Percentiles rank a stretch among this genome's conserved stretches.
These are phyloP conservation scores for Schwanniomyces vanrijiae DNA, from an alignment of 805 yeast species.

Conservation along the genomic window DNA sequence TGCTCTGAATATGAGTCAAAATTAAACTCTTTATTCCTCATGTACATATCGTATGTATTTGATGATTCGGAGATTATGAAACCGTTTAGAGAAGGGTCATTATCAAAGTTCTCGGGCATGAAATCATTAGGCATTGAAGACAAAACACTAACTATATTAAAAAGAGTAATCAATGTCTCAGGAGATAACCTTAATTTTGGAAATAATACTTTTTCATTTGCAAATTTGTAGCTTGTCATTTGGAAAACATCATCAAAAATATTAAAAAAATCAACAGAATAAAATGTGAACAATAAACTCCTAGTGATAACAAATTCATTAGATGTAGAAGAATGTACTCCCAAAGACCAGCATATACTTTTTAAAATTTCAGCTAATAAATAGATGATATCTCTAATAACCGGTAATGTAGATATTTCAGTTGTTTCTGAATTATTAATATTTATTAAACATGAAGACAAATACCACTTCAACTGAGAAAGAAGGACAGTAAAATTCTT, in stretches of 20 bases:
- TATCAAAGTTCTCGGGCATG: slow-evolving; percentile 16
- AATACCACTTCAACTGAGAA: slow-evolving; percentile 13
- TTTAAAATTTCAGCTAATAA: slow-evolving; percentile 25
- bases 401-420: slow-evolving; percentile 12
- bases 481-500: slow-evolving; percentile 10
- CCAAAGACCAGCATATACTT: slow-evolving; percentile 16
- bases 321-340: slow-evolving; percentile 10
- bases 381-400: slow-evolving; percentile 25
- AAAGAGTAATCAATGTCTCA: slow-evolving; percentile 25
- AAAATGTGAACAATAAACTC: slow-evolving; percentile 22
- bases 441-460: slow-evolving; percentile 14
- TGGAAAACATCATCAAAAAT: slow-evolving; percentile 17
- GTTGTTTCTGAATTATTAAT: slow-evolving; percentile 7
- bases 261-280: slow-evolving; percentile 20
- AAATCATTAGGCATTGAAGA: slow-evolving; percentile 22
- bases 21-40: slow-evolving; percentile 12
- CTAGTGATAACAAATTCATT: slow-evolving; percentile 19
- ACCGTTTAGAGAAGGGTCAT: slow-evolving; percentile 29
- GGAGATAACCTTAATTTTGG: slow-evolving; percentile 26
- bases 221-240: slow-evolving; percentile 10
- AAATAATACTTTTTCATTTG: slow-evolving; percentile 3
- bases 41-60: slow-evolving; percentile 18
- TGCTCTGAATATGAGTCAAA: slow-evolving; percentile 9
- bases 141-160: slow-evolving; percentile 22
- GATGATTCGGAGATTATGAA: slow-evolving; percentile 17